A percentile compares a stretch with the other conserved stretches of the same genome.
Evolutionary conservation across 2,329 filamentous ascomycete genomes (phyloP).

Genomic region (Ophiocordyceps australis): DNA sequence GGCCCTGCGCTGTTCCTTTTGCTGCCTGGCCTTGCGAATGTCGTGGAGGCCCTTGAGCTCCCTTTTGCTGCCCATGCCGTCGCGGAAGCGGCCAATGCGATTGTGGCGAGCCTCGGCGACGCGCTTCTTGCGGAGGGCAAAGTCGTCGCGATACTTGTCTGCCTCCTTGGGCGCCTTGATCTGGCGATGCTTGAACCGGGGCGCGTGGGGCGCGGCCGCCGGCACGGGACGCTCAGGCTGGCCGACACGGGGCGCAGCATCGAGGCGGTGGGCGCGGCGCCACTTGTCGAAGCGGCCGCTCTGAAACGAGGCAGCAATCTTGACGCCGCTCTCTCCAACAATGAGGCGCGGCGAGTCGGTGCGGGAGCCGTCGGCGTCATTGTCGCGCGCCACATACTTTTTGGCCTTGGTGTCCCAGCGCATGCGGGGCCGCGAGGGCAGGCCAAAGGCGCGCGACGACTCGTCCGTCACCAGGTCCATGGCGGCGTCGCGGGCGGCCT

Average conservation of each 20-base stretch:
- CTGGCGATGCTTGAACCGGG: slow-evolving; percentile 67
- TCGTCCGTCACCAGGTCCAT: slow-evolving; percentile 95
- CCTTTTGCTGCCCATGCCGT: slow-evolving; percentile 51
- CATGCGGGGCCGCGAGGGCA: slow-evolving; percentile 57
- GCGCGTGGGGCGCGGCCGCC: neutral
- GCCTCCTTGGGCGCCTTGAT: slow-evolving; percentile 83
- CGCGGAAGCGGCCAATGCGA: slow-evolving; percentile 54
- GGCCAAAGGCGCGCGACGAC: slow-evolving; percentile 57
- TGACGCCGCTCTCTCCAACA: slow-evolving; percentile 78
- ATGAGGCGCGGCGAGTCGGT: slow-evolving; percentile 45
- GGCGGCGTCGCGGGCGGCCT: slow-evolving; percentile 67
- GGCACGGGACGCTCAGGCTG: slow-evolving; percentile 43
- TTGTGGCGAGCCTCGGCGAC: slow-evolving; percentile 77
- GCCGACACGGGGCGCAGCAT: slow-evolving; percentile 62
- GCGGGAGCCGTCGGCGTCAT: slow-evolving; percentile 85
- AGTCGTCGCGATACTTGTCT: slow-evolving; percentile 85
- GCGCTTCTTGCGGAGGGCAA: slow-evolving; percentile 75
- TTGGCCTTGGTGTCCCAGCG: slow-evolving; percentile 95
- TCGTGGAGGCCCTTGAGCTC: slow-evolving; percentile 74
- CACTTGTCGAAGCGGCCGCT: slow-evolving; percentile 87
- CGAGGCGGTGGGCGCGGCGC: slow-evolving; percentile 72
- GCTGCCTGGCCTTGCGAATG: slow-evolving; percentile 63
- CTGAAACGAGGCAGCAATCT: slow-evolving; percentile 87
- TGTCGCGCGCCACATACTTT: slow-evolving; percentile 82
- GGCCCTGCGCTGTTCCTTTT: slow-evolving; percentile 57